Evolutionary conservation across 495 filamentous ascomycete genomes (phyloP).

Genomic region (Annulohypoxylon stygium): DNA sequence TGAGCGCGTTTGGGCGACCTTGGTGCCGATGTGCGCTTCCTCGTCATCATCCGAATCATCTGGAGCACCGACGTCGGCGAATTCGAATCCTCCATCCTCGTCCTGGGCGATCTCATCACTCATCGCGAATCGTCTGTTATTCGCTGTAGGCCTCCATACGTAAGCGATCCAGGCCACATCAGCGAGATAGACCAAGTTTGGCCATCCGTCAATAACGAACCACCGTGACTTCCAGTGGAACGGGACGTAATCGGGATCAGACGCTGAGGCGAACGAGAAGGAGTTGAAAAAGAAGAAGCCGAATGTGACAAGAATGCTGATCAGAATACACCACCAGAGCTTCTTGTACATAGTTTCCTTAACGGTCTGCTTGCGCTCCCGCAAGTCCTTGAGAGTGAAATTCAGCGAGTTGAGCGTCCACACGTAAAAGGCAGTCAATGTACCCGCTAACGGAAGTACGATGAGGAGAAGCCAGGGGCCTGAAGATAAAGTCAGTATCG

Average conservation of each 20-base stretch:
- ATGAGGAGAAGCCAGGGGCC: constrained; percentile 95
- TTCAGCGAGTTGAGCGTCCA: constrained; percentile 98
- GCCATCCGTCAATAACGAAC: constrained; percentile 98
- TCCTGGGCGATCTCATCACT: constrained; percentile 99
- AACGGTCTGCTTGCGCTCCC: constrained; percentile 91
- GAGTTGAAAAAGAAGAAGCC: constrained; percentile 96
- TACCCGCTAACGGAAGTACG: constrained; percentile 91
- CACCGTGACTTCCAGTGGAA: constrained; percentile 96
- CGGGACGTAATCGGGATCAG: constrained; percentile 88
- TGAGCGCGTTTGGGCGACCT: constrained; percentile 48
- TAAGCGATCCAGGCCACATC: constrained; percentile 96
- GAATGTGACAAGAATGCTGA: constrained; percentile 93
- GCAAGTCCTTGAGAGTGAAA: constrained; percentile 92
- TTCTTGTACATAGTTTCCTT: constrained; percentile 98
- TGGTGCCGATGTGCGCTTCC: constrained; percentile 58
- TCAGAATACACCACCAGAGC: constrained; percentile 97
- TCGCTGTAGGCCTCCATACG: constrained; percentile 94
- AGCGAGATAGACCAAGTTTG: constrained; percentile 94
- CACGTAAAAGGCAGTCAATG: constrained; percentile 96
- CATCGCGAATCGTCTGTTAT: constrained; percentile 98
- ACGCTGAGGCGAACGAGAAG: constrained; percentile 87
- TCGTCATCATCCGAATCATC: constrained; percentile 76
- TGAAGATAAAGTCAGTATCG: constrained; percentile 53
- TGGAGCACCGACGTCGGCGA: constrained; percentile 85
- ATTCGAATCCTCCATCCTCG: constrained; percentile 95